A percentile compares a stretch with the other conserved stretches of the same genome.
phyloP scores from a whole-genome alignment of 2,329 filamentous ascomycete genomes.

The Hypoxylon sp. region DNA sequence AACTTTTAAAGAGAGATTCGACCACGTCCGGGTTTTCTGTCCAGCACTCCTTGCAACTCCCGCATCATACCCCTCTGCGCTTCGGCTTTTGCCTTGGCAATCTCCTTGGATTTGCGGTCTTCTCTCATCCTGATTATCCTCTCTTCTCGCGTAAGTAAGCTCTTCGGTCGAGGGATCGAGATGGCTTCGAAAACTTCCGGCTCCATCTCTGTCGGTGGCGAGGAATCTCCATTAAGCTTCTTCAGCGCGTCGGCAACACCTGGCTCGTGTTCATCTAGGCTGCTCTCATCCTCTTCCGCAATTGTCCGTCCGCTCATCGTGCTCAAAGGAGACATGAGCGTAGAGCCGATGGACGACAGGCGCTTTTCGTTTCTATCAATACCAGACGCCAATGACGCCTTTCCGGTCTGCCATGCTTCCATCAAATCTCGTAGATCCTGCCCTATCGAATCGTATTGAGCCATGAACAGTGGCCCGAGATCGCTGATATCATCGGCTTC shows the following conservation, averaged over 20 bases:
- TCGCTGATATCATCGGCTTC: constrained; percentile 79
- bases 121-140: constrained; percentile 89
- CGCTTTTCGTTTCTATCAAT: constrained; percentile 85
- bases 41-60: constrained; percentile 92
- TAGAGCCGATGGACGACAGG: constrained; percentile 71
- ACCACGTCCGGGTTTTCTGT: constrained; percentile 58
- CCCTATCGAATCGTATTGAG: constrained; percentile 95
- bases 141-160: constrained; percentile 84
- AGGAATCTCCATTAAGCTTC: constrained; percentile 79
- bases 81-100: constrained; percentile 79
- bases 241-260: constrained; percentile 74
- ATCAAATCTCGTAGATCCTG: constrained; percentile 84
- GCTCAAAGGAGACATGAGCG: constrained; percentile 68
- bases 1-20: constrained; percentile 48
- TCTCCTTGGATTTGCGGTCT: constrained; percentile 81
- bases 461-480: constrained; percentile 81
- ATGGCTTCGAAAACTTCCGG: constrained; percentile 94
- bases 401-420: constrained; percentile 89
- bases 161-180: constrained; percentile 78
- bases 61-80: constrained; percentile 90
- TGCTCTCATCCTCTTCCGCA: constrained; percentile 68
- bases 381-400: constrained; percentile 82
- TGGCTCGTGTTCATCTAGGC: constrained; percentile 67
- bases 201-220: constrained; percentile 69
- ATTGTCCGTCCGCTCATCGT: constrained; percentile 78